Percentiles rank a stretch among this genome's conserved stretches.
Evolutionary conservation across 805 yeast genomes (phyloP).

Genomic region (Spathaspora boniae): DNA sequence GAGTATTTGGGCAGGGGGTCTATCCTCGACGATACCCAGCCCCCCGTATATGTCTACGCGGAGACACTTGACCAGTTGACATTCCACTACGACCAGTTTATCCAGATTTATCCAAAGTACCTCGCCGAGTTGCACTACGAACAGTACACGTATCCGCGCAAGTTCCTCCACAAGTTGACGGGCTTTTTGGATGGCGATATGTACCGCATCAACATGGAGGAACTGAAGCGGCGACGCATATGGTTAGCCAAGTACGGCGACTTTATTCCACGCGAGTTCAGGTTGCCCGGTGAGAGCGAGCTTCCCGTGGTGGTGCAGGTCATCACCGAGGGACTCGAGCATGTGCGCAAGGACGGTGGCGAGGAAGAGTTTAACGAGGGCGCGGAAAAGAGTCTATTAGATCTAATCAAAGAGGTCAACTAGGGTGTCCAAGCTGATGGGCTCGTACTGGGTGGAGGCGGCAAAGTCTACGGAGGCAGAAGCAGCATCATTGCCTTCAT

Average conservation of each 20-base stretch:
- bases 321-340: slow-evolving; percentile 40
- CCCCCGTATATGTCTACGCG: slow-evolving; percentile 19
- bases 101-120: slow-evolving; percentile 31
- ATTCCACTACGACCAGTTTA: slow-evolving; percentile 35
- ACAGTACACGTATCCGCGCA: slow-evolving; percentile 35
- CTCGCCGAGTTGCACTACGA: slow-evolving; percentile 38
- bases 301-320: slow-evolving; percentile 40
- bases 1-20: slow-evolving; percentile 12
- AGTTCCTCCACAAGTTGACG: slow-evolving; percentile 27
- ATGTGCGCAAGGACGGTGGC: slow-evolving; percentile 13
- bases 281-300: slow-evolving; percentile 33
- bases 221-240: slow-evolving; percentile 27
- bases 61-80: slow-evolving; percentile 27
- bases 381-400: slow-evolving; percentile 21
- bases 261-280: slow-evolving; percentile 38
- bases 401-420: slow-evolving; percentile 20
- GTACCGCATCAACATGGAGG: slow-evolving; percentile 28
- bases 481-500: neutral
- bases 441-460: slow-evolving; percentile 28
- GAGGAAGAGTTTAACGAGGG: slow-evolving; percentile 14
- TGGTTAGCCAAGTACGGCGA: slow-evolving; percentile 40
- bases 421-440: slow-evolving; percentile 36
- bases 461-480: slow-evolving; percentile 17
- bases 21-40: slow-evolving; percentile 8
- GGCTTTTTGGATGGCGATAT: slow-evolving; percentile 33